phyloP scores from a whole-genome alignment of 2,329 filamentous ascomycete species.

The Sphaerulina vaccinii region DNA sequence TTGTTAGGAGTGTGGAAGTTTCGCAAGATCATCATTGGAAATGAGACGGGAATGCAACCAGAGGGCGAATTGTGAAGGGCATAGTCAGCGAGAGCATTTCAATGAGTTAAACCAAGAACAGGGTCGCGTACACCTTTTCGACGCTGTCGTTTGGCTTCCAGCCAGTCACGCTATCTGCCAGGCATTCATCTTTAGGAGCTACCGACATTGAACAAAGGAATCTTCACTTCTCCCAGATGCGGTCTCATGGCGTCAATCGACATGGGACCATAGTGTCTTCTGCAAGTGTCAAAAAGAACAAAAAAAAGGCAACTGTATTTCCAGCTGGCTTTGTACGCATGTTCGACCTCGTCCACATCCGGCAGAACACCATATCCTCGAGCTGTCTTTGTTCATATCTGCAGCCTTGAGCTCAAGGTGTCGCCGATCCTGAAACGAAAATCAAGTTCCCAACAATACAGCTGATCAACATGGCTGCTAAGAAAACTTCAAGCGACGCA shows the following conservation, averaged over 20 bases:
- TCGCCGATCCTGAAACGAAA: not conserved
- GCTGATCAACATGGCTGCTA: not conserved
- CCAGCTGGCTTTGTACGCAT: not conserved
- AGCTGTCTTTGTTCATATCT: not conserved
- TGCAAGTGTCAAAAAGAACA: not conserved
- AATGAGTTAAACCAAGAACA: not conserved
- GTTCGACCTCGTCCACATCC: not conserved
- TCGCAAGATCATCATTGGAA: slow-evolving; percentile 33
- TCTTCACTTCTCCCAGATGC: too few relatives aligned
- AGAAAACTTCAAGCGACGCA: not conserved
- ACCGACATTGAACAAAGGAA: too few relatives aligned
- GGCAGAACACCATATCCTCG: not conserved
- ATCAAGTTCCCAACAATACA: not conserved
- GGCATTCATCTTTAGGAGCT: too few relatives aligned
- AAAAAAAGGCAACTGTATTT: not conserved
- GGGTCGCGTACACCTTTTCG: too few relatives aligned
- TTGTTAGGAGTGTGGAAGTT: slow-evolving; percentile 24
- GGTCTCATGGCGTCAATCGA: too few relatives aligned
- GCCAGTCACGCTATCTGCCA: too few relatives aligned
- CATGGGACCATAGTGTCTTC: not conserved
- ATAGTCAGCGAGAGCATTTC: not conserved
- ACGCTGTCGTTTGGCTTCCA: too few relatives aligned
- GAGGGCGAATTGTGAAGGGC: not conserved
- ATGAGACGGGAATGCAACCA: not conserved
- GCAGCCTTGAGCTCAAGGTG: not conserved